Evolutionary conservation across 2,329 filamentous ascomycete genomes (phyloP), one percentile per base, ranked within the genome.

Genomic region (Phyllosticta paracitricarpa): DNA sequence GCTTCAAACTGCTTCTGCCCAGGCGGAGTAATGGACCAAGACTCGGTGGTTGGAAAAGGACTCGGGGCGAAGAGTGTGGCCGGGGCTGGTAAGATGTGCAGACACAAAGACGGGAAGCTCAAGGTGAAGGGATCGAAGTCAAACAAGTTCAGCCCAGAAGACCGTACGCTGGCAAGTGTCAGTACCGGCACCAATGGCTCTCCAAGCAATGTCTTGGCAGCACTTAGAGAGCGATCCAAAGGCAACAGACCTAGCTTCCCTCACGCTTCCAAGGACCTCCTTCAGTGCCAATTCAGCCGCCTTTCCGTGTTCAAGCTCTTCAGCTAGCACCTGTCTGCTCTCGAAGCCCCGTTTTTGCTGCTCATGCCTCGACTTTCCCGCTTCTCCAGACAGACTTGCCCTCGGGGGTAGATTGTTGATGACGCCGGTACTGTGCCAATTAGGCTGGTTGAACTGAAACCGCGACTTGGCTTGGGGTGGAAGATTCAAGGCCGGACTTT

Each of bases 121-220:
- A 96, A 84, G 4, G 88, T 81, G 63, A 92, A 84, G 35, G 93
- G 88, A 66, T 97, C 89, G 75, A 96, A 95, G 65, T 93, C 89
- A 71, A 85, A 86, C 3, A 84, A 79, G 19, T 77, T 65, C 61
- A 64, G 70, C 71, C 64, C 78, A 66, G 63, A 76, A 67, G 75
- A 72, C 61, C 76, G 76, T 26, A 75, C 75, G 25, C 63, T 62
- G 48, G 48, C 14, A 48, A 10, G 40, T 48, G 57, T 63, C 22
- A 63, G 56, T 51, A 30, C 51, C 22, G 22, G 17, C 26, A 25
- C 26, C 55, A 54, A 54, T 33, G 35, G 28, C 14, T 51, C 58
- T 40, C 54, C 40, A 61, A 56, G 40, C 14, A 48, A 48, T 4
- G n/a, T 35, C n/a, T 24, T 58, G 40, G 19, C 25, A 28, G 28